Base-by-base conservation (phyloP, 148 eudicot species). In the Chenopodium quinoa region DNA sequence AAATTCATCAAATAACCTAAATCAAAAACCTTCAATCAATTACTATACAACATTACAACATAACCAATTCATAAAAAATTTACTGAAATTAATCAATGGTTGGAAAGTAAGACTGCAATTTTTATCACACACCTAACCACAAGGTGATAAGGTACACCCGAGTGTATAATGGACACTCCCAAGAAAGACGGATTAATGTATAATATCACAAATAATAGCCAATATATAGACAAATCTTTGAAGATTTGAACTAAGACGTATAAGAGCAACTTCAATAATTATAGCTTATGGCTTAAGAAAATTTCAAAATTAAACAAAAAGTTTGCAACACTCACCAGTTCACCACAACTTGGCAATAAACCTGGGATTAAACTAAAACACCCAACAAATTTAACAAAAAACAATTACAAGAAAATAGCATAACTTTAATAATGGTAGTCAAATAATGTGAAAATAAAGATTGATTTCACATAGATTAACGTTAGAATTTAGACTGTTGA, bases 401-500 rank as follows among this genome's bases (percentile, higher is more conserved):
- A 25, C 25, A 32, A 9, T 34, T 3, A 71, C 31, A 70, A 71
- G 22, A 54, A 14, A 54, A 11, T 9, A 73, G 40, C 9, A 62
- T 14, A 20, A 60, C 37, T 13, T 66, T 52, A n/a, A 9, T 10
- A 32, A 23, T 74, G 34, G 19, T 75, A n/a, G 13, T 50, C 60
- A 12, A 54, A 4, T 52, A 81, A 72, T 81, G 37, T 81, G 83
- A 69, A 82, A 32, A 58, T 27, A 19, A 40, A 12, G 32, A 65
- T 20, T 77, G 4, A 31, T 58, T 58, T 50, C 31, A 46, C 22
- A 69, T 4, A 62, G 44, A 40, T 5, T 25, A 67, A 48, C 75
- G 69, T 46, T 50, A 14, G 22, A 68, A 27, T 47, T 13, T 19
- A 65, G 67, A 78, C 67, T 32, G 64, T 78, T 78, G 85, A 83